A percentile compares a stretch with the other conserved stretches of the same genome.
Conservation (phyloP, 169 alveolate genomes). For the Plasmodium relictum region DNA sequence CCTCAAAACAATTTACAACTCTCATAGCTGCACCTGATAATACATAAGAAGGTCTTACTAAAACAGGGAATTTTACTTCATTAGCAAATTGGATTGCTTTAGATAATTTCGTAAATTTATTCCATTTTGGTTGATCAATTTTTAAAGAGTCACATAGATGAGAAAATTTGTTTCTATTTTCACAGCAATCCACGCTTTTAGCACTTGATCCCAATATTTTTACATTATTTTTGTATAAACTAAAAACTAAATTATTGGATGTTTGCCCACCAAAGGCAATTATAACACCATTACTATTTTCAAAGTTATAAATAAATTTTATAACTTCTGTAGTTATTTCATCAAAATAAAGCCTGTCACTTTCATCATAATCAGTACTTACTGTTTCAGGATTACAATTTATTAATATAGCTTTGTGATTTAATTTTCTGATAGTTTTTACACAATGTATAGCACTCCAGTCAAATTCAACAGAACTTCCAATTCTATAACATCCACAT, state of each 20-base stretch:
- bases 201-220: constrained; percentile 91
- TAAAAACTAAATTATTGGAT: constrained; percentile 90
- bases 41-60: constrained; percentile 93
- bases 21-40: constrained; percentile 94
- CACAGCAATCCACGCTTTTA: constrained; percentile 90
- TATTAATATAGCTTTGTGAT: constrained; percentile 83
- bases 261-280: constrained; percentile 93
- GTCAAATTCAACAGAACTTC: constrained; percentile 92
- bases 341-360: constrained; percentile 90
- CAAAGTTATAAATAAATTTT: constrained; percentile 84
- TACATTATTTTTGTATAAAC: constrained; percentile 80
- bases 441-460: constrained; percentile 92
- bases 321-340: constrained; percentile 87
- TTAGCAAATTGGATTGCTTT: constrained; percentile 83
- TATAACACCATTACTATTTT: constrained; percentile 86
- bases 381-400: constrained; percentile 95
- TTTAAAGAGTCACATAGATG: constrained; percentile 88
- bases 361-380: constrained; percentile 92
- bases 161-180: constrained; percentile 90
- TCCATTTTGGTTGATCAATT: constrained; percentile 93
- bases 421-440: constrained; percentile 84
- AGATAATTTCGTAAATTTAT: constrained; percentile 86
- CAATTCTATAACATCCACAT: constrained; percentile 92
- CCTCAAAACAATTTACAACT: constrained; percentile 85
- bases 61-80: constrained; percentile 87